Evolutionary conservation across 805 yeast species (phyloP), one percentile per base, ranked within the genome.

Genomic region (Groenewaldozyma salmanticensis): DNA sequence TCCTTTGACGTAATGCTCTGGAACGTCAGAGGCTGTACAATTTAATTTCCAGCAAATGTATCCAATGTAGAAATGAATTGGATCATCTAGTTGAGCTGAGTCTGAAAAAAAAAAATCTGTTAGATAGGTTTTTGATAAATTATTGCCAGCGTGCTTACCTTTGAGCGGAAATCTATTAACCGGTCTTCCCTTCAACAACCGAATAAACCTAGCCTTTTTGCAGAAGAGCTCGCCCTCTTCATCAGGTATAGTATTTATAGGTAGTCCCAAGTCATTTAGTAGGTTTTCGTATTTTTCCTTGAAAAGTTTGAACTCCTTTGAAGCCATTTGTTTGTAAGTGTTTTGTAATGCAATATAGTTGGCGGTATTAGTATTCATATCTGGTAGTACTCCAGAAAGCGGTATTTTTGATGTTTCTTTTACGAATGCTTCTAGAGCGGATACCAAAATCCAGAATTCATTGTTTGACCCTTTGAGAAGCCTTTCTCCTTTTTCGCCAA

Each of bases 331-430:
- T 15, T 68, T 57, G 54, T 84, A 90, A 2, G 85, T 50, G 0
- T 53, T 53, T 55, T 78, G 81, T 29, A 90, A 59, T 5, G 52
- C 57, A 2, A 80, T 65, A 56, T 82, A 90, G 42, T 66, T 66
- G 5, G 61, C 58, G 0, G 95, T 79, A 46, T 77, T 75, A 0
- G 95, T 74, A 17, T 83, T 81, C 96, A 90, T 90, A 57, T 88
- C 97, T 0, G 95, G 95, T 4, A 88, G 55, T 0, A 64, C 70
- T 0, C 94, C 95, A 2, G 79, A 68, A 1, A 85, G 59, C 0
- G 95, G 95, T 4, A 62, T 55, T 1, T 65, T 61, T 3, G 54
- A 31, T 3, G 21, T 11, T 15, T 46, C 44, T 1, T 35, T 33
- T 0, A 76, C 67, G 56, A 77, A 86, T 5, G 49, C 45, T 33